Evolutionary conservation across 192 early-diverging fungal species (phyloP), one percentile per base, ranked within the genome.

Genomic region (Polychytrium aggregatum): DNA sequence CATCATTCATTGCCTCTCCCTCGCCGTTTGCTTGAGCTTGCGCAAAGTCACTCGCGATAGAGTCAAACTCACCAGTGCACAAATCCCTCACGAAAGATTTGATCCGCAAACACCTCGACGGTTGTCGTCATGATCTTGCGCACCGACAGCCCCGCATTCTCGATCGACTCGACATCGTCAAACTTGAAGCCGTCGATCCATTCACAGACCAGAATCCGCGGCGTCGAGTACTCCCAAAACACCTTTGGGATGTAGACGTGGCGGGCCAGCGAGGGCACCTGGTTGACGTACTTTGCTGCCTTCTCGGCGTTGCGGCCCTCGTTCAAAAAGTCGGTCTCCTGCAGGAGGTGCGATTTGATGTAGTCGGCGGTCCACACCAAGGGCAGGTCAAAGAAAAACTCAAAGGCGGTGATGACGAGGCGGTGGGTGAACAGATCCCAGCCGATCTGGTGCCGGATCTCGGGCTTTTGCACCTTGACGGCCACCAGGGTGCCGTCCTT

Each of bases 391-490:
- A 93, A 97, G 11, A 86, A 55, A 5, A 60, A 62, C 62, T 93
- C 85, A 28, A 92, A 72, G 0, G 71, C 39, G 17, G 64, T 47
- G 27, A 83, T 63, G 20, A 90, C 62, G 22, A 77, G 31, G 11
- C 78, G 63, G 44, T 81, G 76, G 5, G 82, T 78, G 24, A 77
- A 57, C 52, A 97, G 50, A 59, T 97, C 92, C 76, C 81, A 82
- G 30, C 70, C 78, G 24, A 93, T 89, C 62, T 97, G 92, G 27
- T 73, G 53, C 41, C 52, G 59, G 30, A 96, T 90, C 51, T 83
- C 85, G 0, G 90, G 92, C 50, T 92, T 96, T 50, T 96, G 92
- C 3, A 96, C 69, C 68, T 96, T 96, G 24, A 96, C 88, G 0
- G 92, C 92, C 5, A 96, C 88, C 0, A 47, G 41, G 14, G 53